phyloP scores from a whole-genome alignment of 139 green algal genomes.

The Asterochloris erici region DNA sequence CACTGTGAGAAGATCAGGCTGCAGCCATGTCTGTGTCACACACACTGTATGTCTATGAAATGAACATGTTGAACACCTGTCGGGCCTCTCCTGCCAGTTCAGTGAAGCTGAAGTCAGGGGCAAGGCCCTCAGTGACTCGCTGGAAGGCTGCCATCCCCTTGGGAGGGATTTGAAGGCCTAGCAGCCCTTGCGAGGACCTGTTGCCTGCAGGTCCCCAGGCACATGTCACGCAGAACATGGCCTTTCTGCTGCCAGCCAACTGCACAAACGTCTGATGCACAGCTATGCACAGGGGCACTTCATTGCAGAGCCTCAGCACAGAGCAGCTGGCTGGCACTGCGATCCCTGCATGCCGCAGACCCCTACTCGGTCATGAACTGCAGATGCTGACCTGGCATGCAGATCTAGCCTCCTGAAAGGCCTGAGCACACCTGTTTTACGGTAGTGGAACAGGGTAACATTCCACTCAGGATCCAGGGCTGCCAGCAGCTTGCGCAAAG shows the following conservation, averaged over 20 bases:
- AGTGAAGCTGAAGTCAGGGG: slow-evolving; percentile 59
- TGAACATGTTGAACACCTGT: slow-evolving; percentile 79
- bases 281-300: too few relatives aligned
- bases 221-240: not conserved
- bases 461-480: slow-evolving; percentile 78
- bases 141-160: slow-evolving; percentile 31
- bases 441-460: slow-evolving; percentile 98
- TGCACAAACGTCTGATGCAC: not conserved
- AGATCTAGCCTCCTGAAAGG: not conserved
- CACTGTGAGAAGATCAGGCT: not conserved
- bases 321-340: not conserved
- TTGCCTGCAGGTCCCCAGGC: slow-evolving; percentile 48
- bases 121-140: slow-evolving; percentile 23
- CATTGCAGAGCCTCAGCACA: not conserved
- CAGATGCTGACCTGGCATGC: not conserved
- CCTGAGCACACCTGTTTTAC: slow-evolving; percentile 44
- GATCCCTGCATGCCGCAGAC: not conserved
- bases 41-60: slow-evolving; percentile 36
- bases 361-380: not conserved
- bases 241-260: not conserved
- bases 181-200: slow-evolving; percentile 67
- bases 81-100: slow-evolving; percentile 56
- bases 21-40: not conserved
- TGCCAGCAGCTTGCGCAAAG: slow-evolving; percentile 81
- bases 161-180: slow-evolving; percentile 73